Evolutionary conservation across 2,329 filamentous ascomycete genomes (phyloP).

Genomic region (Talaromyces sp.): DNA sequence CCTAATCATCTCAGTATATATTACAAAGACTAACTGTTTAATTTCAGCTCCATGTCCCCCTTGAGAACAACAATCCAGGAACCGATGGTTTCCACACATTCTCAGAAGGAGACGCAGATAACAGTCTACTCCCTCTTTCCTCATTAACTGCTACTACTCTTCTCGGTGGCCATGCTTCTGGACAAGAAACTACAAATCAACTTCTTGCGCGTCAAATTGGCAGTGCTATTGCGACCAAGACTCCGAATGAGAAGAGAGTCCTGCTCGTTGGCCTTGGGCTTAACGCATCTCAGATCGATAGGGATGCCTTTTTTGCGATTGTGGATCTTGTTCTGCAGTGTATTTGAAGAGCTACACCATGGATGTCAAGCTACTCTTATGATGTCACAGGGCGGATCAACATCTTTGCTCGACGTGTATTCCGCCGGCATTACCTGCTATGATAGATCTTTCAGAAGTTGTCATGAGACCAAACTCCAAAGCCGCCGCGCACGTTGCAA

Average conservation of each 20-base stretch:
- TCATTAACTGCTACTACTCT: conserved; percentile 85
- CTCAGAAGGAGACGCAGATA: conserved; percentile 44
- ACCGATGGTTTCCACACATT: conserved; percentile 41
- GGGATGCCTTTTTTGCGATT: conserved; percentile 45
- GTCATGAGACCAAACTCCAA: background rate
- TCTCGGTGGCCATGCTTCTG: conserved; percentile 75
- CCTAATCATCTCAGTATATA: background rate
- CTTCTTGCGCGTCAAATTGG: conserved; percentile 87
- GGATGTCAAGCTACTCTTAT: background rate
- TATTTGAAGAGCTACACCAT: conserved; percentile 29
- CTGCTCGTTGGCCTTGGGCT: conserved; percentile 61
- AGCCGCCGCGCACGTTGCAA: no score
- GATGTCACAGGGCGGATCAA: no score
- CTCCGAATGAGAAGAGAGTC: conserved; percentile 61
- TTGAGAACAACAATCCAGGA: conserved; percentile 37
- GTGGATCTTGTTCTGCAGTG: conserved; percentile 46
- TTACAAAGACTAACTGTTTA: background rate
- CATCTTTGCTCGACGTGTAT: background rate
- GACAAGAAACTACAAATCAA: conserved; percentile 80
- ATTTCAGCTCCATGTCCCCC: conserved; percentile 33
- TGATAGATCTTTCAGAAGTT: background rate
- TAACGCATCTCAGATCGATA: conserved; percentile 44
- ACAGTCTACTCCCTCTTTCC: conserved; percentile 68
- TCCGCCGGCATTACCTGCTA: background rate
- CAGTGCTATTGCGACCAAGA: conserved; percentile 69